These are phyloP conservation scores for Berberis vulgaris DNA, from an alignment of 164 flowering plant species.

Conservation along the genomic window DNA sequence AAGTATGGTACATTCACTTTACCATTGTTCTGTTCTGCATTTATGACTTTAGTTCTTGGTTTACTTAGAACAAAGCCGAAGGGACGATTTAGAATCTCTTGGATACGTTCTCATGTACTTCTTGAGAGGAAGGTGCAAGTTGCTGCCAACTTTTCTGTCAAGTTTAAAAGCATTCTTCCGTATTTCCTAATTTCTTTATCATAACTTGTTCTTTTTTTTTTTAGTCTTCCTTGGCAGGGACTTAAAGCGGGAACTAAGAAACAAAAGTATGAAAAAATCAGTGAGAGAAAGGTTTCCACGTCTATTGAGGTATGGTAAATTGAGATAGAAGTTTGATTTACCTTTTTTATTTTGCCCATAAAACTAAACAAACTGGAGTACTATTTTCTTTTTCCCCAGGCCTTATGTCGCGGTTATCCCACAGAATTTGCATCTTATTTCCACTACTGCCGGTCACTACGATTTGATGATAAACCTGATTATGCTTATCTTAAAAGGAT, in stretches of 20 bases:
- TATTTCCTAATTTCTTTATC: neutral
- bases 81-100: constrained; percentile 94
- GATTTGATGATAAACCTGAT: constrained; percentile 98
- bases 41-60: neutral
- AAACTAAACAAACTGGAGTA: constrained; percentile 7
- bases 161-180: neutral
- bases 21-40: neutral
- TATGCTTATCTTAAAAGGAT: constrained; percentile 88
- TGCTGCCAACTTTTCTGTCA: neutral
- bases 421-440: constrained; percentile 93
- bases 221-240: constrained; percentile 96
- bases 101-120: constrained; percentile 94
- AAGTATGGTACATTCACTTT: neutral
- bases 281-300: constrained; percentile 89
- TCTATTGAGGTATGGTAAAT: constrained; percentile 64
- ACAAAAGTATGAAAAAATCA: constrained; percentile 88
- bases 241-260: constrained; percentile 92
- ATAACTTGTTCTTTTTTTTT: constrained; percentile 7
- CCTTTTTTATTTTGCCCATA: no score
- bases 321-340: neutral
- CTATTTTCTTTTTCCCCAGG: constrained; percentile 27
- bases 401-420: constrained; percentile 90
- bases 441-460: constrained; percentile 87
- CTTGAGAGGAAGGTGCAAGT: constrained; percentile 69
- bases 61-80: constrained; percentile 74